phyloP scores from a whole-genome alignment of 441 rosid genomes.

The Populus tomentosa region DNA sequence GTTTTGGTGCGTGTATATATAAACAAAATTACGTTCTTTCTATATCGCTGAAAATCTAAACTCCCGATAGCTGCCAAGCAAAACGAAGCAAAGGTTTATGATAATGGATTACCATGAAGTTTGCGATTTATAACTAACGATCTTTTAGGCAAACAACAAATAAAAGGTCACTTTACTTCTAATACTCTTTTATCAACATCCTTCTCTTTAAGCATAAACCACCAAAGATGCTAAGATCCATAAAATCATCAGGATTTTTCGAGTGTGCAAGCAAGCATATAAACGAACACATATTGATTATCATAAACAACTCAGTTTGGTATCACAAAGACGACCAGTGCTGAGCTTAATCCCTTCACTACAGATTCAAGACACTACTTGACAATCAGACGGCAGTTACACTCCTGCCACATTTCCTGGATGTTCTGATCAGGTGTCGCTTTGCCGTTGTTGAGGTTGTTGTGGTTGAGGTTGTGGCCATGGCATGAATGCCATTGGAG shows the following conservation, averaged over 20 bases:
- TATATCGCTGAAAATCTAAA: neutral
- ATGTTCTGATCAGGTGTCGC: constrained; percentile 22
- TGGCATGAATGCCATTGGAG: constrained; percentile 47
- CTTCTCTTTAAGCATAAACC: neutral
- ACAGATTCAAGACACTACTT: constrained; percentile 5
- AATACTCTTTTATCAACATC: neutral
- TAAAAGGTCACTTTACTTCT: neutral
- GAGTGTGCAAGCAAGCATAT: constrained; percentile 15
- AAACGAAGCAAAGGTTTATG: neutral
- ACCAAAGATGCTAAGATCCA: neutral
- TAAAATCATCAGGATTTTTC: neutral
- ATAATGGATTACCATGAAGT: neutral
- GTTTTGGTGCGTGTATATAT: neutral
- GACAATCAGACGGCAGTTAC: neutral
- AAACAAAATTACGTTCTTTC: neutral
- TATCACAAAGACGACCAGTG: constrained; percentile 2
- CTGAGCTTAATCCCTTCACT: constrained; percentile 11
- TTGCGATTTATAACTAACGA: neutral
- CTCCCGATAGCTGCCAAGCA: neutral
- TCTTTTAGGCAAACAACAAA: neutral
- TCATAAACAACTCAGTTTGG: constrained; percentile 13
- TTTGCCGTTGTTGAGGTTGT: constrained; percentile 43
- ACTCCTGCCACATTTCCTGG: neutral
- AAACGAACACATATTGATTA: neutral
- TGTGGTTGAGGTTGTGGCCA: constrained; percentile 57